A percentile compares a stretch with the other conserved stretches of the same genome.
Evolutionary conservation across 768 basidiomycete species (phyloP).

Genomic region (Paxillus involutus): DNA sequence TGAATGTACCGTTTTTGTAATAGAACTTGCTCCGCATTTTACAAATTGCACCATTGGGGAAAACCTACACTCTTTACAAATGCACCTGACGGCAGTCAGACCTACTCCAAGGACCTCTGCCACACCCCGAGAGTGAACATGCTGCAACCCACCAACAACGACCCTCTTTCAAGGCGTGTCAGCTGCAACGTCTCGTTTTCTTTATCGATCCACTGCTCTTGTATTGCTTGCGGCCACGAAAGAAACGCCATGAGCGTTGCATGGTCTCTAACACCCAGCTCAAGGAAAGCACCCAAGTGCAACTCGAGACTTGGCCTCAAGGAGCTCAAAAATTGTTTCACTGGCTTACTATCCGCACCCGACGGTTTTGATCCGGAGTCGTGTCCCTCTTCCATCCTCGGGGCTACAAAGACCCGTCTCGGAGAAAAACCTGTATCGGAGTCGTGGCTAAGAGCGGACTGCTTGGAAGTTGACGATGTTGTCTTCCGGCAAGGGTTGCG

Average conservation of each 20-base stretch:
- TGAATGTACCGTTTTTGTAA: slow-evolving; percentile 1
- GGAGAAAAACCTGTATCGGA: background rate
- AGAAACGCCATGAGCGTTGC: slow-evolving; percentile 21
- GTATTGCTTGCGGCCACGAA: slow-evolving; percentile 17
- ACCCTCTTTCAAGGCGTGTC: slow-evolving; percentile 20
- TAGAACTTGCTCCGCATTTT: background rate
- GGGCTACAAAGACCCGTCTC: background rate
- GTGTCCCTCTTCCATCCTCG: background rate
- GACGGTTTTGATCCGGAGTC: background rate
- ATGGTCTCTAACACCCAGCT: slow-evolving; percentile 23
- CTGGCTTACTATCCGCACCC: background rate
- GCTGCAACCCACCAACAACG: slow-evolving; percentile 13
- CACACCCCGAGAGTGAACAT: slow-evolving; percentile 4
- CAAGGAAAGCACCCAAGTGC: slow-evolving; percentile 14
- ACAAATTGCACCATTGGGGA: background rate
- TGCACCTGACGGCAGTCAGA: background rate
- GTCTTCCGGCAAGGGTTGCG: background rate
- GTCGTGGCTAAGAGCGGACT: background rate
- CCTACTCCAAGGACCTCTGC: background rate
- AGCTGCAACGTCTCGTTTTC: slow-evolving; percentile 8
- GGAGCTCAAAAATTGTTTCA: slow-evolving; percentile 20
- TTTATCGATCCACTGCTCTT: slow-evolving; percentile 18
- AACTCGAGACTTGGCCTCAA: slow-evolving; percentile 21
- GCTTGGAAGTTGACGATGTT: background rate
- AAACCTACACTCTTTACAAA: background rate